phyloP scores from a whole-genome alignment of 2,329 filamentous ascomycete genomes.

The Myotisia sp. region DNA sequence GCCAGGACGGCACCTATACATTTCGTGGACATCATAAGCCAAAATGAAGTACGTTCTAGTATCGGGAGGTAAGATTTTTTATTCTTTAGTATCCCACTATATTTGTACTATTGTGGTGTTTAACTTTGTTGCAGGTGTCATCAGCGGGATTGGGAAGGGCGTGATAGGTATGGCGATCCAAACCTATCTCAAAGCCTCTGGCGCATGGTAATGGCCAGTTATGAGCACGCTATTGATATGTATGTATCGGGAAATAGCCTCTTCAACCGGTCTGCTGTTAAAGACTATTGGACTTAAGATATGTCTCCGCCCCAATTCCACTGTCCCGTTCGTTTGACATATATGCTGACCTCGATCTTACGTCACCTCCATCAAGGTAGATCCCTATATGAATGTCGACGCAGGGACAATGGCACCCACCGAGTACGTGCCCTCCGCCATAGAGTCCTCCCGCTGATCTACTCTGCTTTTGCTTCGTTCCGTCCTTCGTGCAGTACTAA shows the following conservation, averaged over 20 bases:
- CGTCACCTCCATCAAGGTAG: slow-evolving; percentile 55
- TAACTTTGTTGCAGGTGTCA: slow-evolving; percentile 25
- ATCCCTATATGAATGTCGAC: slow-evolving; percentile 63
- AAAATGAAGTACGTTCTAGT: slow-evolving; percentile 73
- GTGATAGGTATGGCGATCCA: slow-evolving; percentile 45
- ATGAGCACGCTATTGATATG: slow-evolving; percentile 15
- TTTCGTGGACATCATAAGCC: slow-evolving; percentile 8
- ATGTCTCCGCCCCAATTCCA: slow-evolving; percentile 26
- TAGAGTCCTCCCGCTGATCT: too few species aligned
- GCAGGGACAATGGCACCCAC: slow-evolving; percentile 58
- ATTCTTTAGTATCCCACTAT: not conserved
- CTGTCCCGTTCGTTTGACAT: slow-evolving; percentile 15
- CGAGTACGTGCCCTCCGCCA: too few species aligned
- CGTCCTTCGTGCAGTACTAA: not conserved
- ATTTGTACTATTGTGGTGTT: slow-evolving; percentile 1
- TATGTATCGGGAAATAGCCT: slow-evolving; percentile 38
- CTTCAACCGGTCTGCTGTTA: slow-evolving; percentile 58
- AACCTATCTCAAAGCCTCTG: not conserved
- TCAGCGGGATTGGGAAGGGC: slow-evolving; percentile 43
- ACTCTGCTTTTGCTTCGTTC: slow-evolving; percentile 4
- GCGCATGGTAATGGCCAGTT: slow-evolving; percentile 16
- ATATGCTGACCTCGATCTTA: too few species aligned
- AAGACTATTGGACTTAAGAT: slow-evolving; percentile 70
- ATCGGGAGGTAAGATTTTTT: slow-evolving; percentile 50
- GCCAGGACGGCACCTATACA: slow-evolving; percentile 10